Percentiles rank a stretch among this genome's conserved stretches.
Conservation (phyloP, 2,329 filamentous ascomycete genomes). For the Arthrocladium fulminans region DNA sequence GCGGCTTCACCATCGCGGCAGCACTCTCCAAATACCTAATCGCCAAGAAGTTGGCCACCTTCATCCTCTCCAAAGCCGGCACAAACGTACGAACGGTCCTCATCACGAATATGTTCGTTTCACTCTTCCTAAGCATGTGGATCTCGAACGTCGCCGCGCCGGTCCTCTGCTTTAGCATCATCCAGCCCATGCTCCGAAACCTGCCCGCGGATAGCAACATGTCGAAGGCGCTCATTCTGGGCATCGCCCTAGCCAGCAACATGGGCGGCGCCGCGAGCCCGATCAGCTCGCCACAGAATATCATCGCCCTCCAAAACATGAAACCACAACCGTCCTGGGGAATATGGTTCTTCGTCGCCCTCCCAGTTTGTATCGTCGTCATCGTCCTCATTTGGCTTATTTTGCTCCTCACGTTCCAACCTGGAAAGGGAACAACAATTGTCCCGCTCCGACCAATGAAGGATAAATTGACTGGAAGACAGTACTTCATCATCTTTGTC, state of each 20-base stretch:
- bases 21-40: constrained; percentile 96
- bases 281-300: constrained; percentile 94
- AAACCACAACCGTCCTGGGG: constrained; percentile 83
- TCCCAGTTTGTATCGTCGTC: constrained; percentile 85
- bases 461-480: constrained; percentile 76
- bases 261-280: constrained; percentile 94
- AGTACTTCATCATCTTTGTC: constrained; percentile 84
- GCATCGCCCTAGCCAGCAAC: constrained; percentile 89
- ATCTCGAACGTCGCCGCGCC: constrained; percentile 97
- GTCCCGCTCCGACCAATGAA: constrained; percentile 83
- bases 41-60: constrained; percentile 91
- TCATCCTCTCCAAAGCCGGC: constrained; percentile 91
- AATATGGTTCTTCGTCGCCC: constrained; percentile 91
- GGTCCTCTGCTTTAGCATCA: constrained; percentile 94
- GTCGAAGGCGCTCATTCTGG: constrained; percentile 89
- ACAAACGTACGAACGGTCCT: constrained; percentile 82
- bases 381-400: constrained; percentile 84
- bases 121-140: constrained; percentile 96
- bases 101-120: constrained; percentile 97
- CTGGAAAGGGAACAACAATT: constrained; percentile 75
- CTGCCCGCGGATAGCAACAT: constrained; percentile 82
- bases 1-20: constrained; percentile 91
- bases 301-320: constrained; percentile 96
- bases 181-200: constrained; percentile 92
- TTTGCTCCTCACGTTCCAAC: constrained; percentile 75